A percentile compares a stretch with the other conserved stretches of the same genome.
phyloP scores from a whole-genome alignment of 371 early-diverging fungal genomes.

The Choanephora cucurbitarum region DNA sequence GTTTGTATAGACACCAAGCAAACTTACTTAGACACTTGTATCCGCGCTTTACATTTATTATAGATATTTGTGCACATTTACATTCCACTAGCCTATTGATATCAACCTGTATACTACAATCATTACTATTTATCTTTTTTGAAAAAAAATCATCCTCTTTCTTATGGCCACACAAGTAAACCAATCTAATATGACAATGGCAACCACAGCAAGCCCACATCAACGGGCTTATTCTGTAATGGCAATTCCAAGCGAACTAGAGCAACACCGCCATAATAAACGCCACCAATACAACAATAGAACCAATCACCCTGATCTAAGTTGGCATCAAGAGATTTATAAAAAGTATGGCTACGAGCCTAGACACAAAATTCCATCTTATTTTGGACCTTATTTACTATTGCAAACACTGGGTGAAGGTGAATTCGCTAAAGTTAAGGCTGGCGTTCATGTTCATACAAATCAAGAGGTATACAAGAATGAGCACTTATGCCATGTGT shows the following conservation, averaged over 20 bases:
- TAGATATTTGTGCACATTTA: no score
- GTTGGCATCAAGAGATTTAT: constrained; percentile 23
- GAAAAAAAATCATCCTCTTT: no score
- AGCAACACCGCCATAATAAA: constrained; percentile 31
- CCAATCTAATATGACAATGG: not conserved
- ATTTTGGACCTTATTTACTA: constrained; percentile 91
- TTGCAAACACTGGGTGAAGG: constrained; percentile 96
- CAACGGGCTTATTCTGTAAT: constrained; percentile 47
- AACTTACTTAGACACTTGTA: no score
- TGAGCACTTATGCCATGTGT: not conserved
- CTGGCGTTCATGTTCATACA: constrained; percentile 85
- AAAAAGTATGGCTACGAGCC: constrained; percentile 25
- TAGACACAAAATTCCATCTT: constrained; percentile 54
- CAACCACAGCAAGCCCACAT: constrained; percentile 16
- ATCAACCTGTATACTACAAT: no score
- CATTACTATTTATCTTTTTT: not conserved
- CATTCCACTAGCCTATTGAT: no score
- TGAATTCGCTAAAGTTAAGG: constrained; percentile 96
- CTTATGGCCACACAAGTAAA: constrained; percentile 1
- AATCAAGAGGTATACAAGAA: constrained; percentile 77
- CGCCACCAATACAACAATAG: constrained; percentile 18
- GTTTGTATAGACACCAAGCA: no score
- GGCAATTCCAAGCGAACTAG: constrained; percentile 39
- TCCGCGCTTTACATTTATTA: no score
- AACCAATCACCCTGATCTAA: not conserved